These are phyloP conservation scores for Trichoderma sp. DNA, from an alignment of 2,329 filamentous ascomycete species.

Conservation along the genomic window DNA sequence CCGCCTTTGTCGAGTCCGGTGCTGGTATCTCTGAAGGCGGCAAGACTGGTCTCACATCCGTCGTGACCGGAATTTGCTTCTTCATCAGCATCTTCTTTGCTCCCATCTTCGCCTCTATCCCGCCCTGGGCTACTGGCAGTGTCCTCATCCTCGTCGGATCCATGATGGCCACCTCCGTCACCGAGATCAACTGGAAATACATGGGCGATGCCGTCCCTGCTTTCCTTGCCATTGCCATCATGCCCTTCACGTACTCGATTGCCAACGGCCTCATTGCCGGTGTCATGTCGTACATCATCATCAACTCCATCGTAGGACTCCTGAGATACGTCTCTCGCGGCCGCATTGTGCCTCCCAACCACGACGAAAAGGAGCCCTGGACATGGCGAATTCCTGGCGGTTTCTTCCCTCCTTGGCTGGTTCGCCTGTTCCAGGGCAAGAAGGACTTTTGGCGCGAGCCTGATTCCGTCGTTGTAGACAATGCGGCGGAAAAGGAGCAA, in stretches of 20 bases:
- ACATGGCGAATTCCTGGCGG: slow-evolving; percentile 74
- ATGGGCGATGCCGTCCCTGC: slow-evolving; percentile 80
- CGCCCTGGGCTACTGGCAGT: slow-evolving; percentile 84
- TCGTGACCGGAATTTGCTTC: slow-evolving; percentile 77
- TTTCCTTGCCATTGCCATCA: slow-evolving; percentile 78
- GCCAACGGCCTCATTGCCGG: slow-evolving; percentile 82
- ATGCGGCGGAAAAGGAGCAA: slow-evolving; percentile 14
- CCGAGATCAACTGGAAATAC: slow-evolving; percentile 87
- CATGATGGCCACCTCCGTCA: slow-evolving; percentile 76
- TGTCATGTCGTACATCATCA: slow-evolving; percentile 70
- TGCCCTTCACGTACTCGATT: slow-evolving; percentile 90
- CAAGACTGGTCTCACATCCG: slow-evolving; percentile 78
- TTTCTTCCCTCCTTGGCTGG: slow-evolving; percentile 71
- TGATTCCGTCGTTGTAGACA: slow-evolving; percentile 21
- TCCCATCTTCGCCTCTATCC: slow-evolving; percentile 85
- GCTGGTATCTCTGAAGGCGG: slow-evolving; percentile 87
- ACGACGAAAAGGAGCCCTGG: slow-evolving; percentile 76
- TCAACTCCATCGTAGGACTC: slow-evolving; percentile 71
- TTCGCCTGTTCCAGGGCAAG: slow-evolving; percentile 62
- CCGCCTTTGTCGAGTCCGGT: slow-evolving; percentile 85
- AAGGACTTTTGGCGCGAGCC: slow-evolving; percentile 67
- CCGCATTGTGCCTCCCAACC: slow-evolving; percentile 70
- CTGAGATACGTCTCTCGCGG: slow-evolving; percentile 66
- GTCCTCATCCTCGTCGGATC: slow-evolving; percentile 86
- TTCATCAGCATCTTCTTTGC: slow-evolving; percentile 87